These are phyloP conservation scores for Podila verticillata DNA, from an alignment of 192 early-diverging fungal genomes.

Conservation along the genomic window DNA sequence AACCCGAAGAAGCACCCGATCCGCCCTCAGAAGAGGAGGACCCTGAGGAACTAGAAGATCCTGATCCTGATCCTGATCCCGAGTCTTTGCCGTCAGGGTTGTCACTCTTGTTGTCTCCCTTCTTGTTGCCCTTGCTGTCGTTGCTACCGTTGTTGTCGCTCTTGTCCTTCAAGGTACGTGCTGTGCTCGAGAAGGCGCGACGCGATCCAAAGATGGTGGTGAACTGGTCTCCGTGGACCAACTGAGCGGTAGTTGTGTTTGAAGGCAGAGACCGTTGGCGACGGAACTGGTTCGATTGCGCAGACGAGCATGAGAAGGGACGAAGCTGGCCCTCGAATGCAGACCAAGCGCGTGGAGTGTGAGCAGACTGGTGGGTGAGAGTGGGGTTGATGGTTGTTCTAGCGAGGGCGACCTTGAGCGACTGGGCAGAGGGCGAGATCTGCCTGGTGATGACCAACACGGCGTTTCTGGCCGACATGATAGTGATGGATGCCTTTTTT, in stretches of 20 bases:
- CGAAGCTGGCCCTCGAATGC: conserved; percentile 38
- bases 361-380: conserved; percentile 19
- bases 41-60: conserved; percentile 13
- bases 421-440: conserved; percentile 36
- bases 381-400: conserved; percentile 46
- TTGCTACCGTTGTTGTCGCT: conserved; percentile 16
- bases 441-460: conserved; percentile 46
- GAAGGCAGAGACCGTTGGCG: conserved; percentile 17
- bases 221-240: not conserved
- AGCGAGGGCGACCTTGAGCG: conserved; percentile 43
- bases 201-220: conserved; percentile 14
- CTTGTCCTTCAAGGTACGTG: conserved; percentile 38
- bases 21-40: conserved; percentile 1
- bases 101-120: conserved; percentile 7
- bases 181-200: conserved; percentile 37
- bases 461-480: conserved; percentile 46
- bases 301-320: conserved; percentile 39
- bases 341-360: conserved; percentile 32
- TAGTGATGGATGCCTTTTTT: not conserved
- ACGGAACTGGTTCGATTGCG: conserved; percentile 11
- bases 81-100: conserved; percentile 34
- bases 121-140: not conserved
- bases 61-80: conserved; percentile 24
- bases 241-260: conserved; percentile 4
- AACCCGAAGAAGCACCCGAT: conserved; percentile 15